These are phyloP conservation scores for Lojkania enalia DNA, from an alignment of 2,329 filamentous ascomycete species.

Conservation along the genomic window DNA sequence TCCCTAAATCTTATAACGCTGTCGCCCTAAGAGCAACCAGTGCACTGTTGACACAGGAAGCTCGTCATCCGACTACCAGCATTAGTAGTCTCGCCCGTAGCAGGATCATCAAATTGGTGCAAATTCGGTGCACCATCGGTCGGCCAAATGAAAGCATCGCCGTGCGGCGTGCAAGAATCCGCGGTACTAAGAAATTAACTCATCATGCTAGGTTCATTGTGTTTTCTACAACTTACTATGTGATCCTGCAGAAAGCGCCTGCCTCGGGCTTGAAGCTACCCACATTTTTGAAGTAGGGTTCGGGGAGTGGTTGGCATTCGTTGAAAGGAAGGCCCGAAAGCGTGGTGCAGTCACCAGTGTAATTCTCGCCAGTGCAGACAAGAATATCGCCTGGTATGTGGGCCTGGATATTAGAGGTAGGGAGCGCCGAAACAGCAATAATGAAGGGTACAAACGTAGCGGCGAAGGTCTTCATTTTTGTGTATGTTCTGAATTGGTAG, in stretches of 20 bases:
- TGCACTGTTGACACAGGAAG: conserved; percentile 23
- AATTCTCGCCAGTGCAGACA: conserved; percentile 21
- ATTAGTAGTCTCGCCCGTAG: conserved; percentile 14
- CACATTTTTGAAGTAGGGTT: conserved; percentile 13
- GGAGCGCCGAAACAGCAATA: conserved; percentile 14
- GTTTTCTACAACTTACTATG: conserved; percentile 23
- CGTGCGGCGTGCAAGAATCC: conserved; percentile 19
- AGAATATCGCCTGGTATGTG: conserved; percentile 10
- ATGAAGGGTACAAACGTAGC: conserved; percentile 17
- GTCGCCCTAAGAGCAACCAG: conserved; percentile 7
- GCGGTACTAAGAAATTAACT: conserved; percentile 14
- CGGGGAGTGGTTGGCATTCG: conserved; percentile 13
- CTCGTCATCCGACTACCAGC: conserved; percentile 17
- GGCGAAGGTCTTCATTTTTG: conserved; percentile 21
- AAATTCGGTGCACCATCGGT: conserved; percentile 12
- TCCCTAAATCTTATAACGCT: not conserved
- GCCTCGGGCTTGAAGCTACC: conserved; percentile 16
- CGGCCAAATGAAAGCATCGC: conserved; percentile 21
- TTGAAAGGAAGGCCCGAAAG: conserved; percentile 10
- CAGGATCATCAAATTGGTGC: conserved; percentile 14
- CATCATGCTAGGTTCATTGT: not conserved
- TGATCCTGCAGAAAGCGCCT: conserved; percentile 22
- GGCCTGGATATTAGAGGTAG: conserved; percentile 9
- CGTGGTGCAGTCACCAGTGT: conserved; percentile 12
- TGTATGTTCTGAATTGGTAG: conserved; percentile 1